phyloP scores from a whole-genome alignment of 2,329 filamentous ascomycete species.

The Pyrenochaeta sp. region DNA sequence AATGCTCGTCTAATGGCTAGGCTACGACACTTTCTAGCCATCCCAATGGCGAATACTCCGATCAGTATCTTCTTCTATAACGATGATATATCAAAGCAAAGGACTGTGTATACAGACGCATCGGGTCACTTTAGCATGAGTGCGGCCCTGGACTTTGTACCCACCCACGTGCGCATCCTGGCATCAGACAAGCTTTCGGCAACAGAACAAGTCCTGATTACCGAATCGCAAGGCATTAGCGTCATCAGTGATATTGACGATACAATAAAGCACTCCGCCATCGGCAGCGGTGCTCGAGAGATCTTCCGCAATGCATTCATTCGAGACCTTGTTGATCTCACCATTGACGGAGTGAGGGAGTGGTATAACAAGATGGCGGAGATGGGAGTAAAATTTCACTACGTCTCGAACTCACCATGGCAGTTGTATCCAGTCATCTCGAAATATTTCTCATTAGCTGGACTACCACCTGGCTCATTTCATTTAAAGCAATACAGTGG shows the following conservation, averaged over 20 bases:
- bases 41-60: constrained; percentile 76
- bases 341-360: constrained; percentile 84
- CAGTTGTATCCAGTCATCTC: constrained; percentile 91
- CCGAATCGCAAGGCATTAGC: constrained; percentile 81
- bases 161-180: constrained; percentile 86
- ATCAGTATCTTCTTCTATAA: constrained; percentile 98
- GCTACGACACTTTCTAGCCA: constrained; percentile 88
- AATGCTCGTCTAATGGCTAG: constrained; percentile 90
- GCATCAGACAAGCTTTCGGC: constrained; percentile 86
- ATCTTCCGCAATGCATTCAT: constrained; percentile 98
- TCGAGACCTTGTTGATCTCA: constrained; percentile 81
- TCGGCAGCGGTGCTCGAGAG: constrained; percentile 84
- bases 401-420: constrained; percentile 99
- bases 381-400: constrained; percentile 89
- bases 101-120: constrained; percentile 85
- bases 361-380: constrained; percentile 84
- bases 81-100: constrained; percentile 79
- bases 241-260: constrained; percentile 98
- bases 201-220: constrained; percentile 79
- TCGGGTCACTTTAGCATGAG: constrained; percentile 86
- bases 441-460: constrained; percentile 81
- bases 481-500: constrained; percentile 96
- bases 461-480: constrained; percentile 85
- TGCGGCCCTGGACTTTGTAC: constrained; percentile 85
- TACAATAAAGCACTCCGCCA: constrained; percentile 95